Evolutionary conservation across 139 green algal species (phyloP), one percentile per base, ranked within the genome.

Genomic region (Chlorella sorokiniana): DNA sequence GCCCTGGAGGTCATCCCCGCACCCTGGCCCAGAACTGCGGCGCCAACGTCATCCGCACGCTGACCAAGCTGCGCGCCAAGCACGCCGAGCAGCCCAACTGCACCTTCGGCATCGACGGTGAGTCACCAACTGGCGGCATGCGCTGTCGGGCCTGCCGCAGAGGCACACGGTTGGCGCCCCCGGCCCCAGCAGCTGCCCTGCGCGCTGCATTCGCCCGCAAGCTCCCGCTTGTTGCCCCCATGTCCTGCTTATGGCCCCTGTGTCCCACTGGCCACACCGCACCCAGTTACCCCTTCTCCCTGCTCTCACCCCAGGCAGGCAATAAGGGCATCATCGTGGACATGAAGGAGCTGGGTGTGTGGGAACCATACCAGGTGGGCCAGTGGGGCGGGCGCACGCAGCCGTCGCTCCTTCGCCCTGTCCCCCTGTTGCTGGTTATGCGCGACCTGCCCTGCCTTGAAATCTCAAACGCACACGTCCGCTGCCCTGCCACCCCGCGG

Each of bases 1-100:
- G 96, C 95, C 0, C 88, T 99, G 84, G 97, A 99, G 88, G 96
- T 99, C 51, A 99, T 99, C 77, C 97, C 3, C 89, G 97, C 75
- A 99, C 97, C 0, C 93, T 99, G 31, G 89, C 95, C 0, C 93
- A 98, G 80, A 99, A 99, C 91, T 99, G 97, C 85, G 97, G 97
- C 62, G 95, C 96, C 61, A 99, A 99, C 87, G 94, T 99, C 29
- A 99, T 99, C 85, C 89, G 97, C 62, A 98, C 93, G n/a, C 88
- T 99, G 52, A 99, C 97, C 72, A 98, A 98, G 90, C 87, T 99
- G 79, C 88, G 96, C 1, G 97, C 96, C 4, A 94, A 97, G 83
- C 92, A 96, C 41, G 86, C 88, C 2, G 87, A 92, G 65, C 73
- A 73, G 65, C 65, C 83, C 8, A 52, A 29, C 67, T 86, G 85